These are phyloP conservation scores for Candida pseudocylindracea DNA, from an alignment of 1,139 yeast genomes.

Conservation along the genomic window DNA sequence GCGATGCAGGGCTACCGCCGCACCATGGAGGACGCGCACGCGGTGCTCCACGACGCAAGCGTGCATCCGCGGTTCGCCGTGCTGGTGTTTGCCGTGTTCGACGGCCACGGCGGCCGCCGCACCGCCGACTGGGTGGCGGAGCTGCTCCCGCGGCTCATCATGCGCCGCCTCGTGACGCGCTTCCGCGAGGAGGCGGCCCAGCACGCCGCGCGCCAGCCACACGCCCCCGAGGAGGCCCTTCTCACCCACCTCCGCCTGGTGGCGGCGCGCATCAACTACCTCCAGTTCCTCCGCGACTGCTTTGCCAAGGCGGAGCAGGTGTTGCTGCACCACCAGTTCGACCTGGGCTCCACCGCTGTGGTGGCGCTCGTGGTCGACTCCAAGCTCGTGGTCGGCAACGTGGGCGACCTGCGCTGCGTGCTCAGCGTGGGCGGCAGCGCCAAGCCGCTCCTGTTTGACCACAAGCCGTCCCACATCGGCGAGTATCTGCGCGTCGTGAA, in stretches of 20 bases:
- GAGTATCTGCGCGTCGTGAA: conserved; percentile 53
- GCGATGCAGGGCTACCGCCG: conserved; percentile 64
- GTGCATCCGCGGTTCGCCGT: conserved; percentile 5
- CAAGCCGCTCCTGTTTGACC: conserved; percentile 51
- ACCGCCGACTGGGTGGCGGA: conserved; percentile 20
- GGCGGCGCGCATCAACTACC: conserved; percentile 2
- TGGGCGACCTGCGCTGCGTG: conserved; percentile 58
- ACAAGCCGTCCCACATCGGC: conserved; percentile 58
- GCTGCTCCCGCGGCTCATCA: conserved; percentile 10
- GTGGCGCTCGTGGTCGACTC: conserved; percentile 24
- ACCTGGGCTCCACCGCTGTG: conserved; percentile 48
- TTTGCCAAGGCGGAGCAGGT: conserved; percentile 37
- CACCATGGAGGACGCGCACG: conserved; percentile 63
- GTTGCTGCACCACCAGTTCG: conserved; percentile 18
- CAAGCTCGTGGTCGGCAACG: conserved; percentile 35
- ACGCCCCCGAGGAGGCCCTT: conserved; percentile 1
- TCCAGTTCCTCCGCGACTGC: conserved; percentile 21
- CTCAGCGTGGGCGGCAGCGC: conserved; percentile 26
- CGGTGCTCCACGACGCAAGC: conserved; percentile 6
- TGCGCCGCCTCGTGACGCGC: conserved; percentile 16
- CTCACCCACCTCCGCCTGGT: not conserved
- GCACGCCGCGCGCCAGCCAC: conserved; percentile 2
- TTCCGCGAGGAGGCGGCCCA: conserved; percentile 8
- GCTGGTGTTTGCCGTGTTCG: conserved; percentile 47
- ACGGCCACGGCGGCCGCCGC: conserved; percentile 54